phyloP scores from a whole-genome alignment of 2,329 filamentous ascomycete species.

The Arthrobotrys iridis region DNA sequence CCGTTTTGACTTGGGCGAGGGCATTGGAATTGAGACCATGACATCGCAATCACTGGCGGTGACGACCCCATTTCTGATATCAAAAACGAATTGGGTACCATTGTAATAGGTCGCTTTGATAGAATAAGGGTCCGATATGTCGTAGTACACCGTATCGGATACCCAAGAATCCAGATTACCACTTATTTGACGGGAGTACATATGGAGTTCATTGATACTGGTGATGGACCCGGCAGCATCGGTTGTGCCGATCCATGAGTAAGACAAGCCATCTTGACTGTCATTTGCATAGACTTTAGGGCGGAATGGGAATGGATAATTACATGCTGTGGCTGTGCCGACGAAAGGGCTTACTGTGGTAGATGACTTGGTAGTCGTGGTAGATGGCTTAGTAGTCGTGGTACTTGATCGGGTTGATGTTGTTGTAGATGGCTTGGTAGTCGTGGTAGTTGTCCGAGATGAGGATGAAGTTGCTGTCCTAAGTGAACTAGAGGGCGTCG shows the following conservation, averaged over 20 bases:
- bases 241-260: slow-evolving; percentile 3
- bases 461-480: too few species aligned
- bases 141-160: slow-evolving; percentile 5
- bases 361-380: not conserved
- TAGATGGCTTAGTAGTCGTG: not conserved
- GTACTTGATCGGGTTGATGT: not conserved
- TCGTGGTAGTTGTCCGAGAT: not conserved
- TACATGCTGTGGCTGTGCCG: not conserved
- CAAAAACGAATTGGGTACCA: slow-evolving; percentile 3
- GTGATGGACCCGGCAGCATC: not conserved
- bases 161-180: not conserved
- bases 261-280: not conserved
- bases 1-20: not conserved
- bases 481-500: too few species aligned
- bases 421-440: not conserved
- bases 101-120: slow-evolving; percentile 18
- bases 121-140: not conserved
- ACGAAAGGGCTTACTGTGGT: not conserved
- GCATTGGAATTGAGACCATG: not conserved
- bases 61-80: slow-evolving; percentile 2
- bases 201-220: slow-evolving; percentile 6
- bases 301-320: not conserved
- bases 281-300: slow-evolving; percentile 14
- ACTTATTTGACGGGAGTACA: not conserved
- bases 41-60: slow-evolving; percentile 4